Evolutionary conservation across 2,329 filamentous ascomycete species (phyloP), one percentile per base, ranked within the genome.

Genomic region (Diaporthe humulicola): DNA sequence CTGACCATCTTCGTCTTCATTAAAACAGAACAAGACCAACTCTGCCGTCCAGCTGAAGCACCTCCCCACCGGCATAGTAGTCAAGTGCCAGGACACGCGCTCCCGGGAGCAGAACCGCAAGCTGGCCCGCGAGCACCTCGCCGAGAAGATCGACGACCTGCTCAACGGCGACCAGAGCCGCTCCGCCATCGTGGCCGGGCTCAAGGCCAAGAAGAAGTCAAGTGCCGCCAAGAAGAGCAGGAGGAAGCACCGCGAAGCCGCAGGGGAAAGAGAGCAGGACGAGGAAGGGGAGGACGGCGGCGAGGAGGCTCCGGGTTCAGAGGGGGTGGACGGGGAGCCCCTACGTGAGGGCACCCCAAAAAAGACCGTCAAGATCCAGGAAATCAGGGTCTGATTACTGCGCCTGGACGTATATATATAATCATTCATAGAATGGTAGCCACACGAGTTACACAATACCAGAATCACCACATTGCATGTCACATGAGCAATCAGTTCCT

Each of bases 41-140:
- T 98, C 95, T 0, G 96, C 96, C 50, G 96, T 98, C 3, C 97
- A 99, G 83, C 88, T 99, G 48, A 97, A 93, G 78, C 97, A 99
- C 83, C 86, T 94, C 22, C 95, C 96, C 8, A 98, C 96, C 0
- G 96, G 96, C 76, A 91, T 98, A 71, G 96, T 98, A 19, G 91
- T 99, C 77, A 99, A 99, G 86, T 96, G 92, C 73, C 97, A 99
- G 85, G 95, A 93, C 28, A 98, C 97, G 12, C 92, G 97, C 64
- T 97, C 94, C 1, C 91, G 95, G 25, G 90, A 90, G 74, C 94
- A 98, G 84, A 99, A 99, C 83, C 91, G 96, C 77, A 96, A 94
- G 83, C 93, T 95, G 76, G 97, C 97, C 17, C 90, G 96, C 54
- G 88, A 92, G 78, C 86, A 98, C 56, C 88, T 98, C 40, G 94